These are phyloP conservation scores for Dactylellina sp. DNA, from an alignment of 2,329 filamentous ascomycete species.

Conservation along the genomic window DNA sequence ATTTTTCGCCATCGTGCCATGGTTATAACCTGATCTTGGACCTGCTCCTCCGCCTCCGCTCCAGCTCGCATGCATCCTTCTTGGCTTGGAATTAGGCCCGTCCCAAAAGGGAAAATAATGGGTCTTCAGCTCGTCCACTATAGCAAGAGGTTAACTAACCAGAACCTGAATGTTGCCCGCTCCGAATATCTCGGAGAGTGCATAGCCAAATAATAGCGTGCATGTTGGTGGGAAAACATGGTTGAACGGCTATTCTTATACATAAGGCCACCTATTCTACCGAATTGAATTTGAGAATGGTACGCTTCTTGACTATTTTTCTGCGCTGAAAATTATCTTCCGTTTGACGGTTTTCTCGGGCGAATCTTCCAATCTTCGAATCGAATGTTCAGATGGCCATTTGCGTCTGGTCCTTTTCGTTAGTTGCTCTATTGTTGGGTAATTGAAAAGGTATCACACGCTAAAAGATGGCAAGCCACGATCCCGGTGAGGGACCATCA, in stretches of 20 bases:
- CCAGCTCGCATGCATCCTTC: slow-evolving; percentile 53
- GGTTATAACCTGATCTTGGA: slow-evolving; percentile 20
- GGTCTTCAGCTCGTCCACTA: slow-evolving; percentile 49
- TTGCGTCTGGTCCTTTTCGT: slow-evolving; percentile 4
- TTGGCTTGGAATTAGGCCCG: slow-evolving; percentile 34
- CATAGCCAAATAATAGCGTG: slow-evolving; percentile 31
- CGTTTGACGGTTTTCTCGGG: no score
- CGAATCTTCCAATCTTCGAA: no score
- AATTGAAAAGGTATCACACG: slow-evolving; percentile 17
- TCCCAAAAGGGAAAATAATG: slow-evolving; percentile 49
- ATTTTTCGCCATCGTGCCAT: slow-evolving; percentile 36
- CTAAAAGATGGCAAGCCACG: slow-evolving; percentile 25
- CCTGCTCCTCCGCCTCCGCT: slow-evolving; percentile 35
- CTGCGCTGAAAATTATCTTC: neutral
- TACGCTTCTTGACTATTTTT: neutral
- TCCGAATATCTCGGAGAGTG: slow-evolving; percentile 40
- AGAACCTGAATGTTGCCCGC: slow-evolving; percentile 4
- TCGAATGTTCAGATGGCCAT: slow-evolving; percentile 39
- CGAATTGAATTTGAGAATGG: slow-evolving; percentile 14
- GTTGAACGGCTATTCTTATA: slow-evolving; percentile 21
- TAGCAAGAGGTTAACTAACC: slow-evolving; percentile 22
- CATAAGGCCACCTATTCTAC: slow-evolving; percentile 33
- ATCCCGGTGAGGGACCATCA: slow-evolving; percentile 31
- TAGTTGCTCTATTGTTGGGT: slow-evolving; percentile 14
- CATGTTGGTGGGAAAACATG: slow-evolving; percentile 25